Percentiles rank a stretch among this genome's conserved stretches.
Evolutionary conservation across 2,329 filamentous ascomycete species (phyloP).

Genomic region (Ceratocystis cacaofunesta): DNA sequence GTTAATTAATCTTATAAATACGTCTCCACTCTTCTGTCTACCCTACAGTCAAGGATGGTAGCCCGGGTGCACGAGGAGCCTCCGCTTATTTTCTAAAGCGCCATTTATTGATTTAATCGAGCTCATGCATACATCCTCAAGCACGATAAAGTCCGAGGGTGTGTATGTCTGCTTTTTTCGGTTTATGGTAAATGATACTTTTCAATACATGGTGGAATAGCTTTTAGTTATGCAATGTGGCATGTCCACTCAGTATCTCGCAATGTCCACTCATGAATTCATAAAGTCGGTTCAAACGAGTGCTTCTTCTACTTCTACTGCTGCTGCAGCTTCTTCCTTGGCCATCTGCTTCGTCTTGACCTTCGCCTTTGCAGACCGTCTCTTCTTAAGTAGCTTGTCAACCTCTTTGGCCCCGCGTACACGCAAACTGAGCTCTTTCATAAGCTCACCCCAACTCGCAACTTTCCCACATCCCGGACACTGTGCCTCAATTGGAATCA

Average conservation of each 20-base stretch:
- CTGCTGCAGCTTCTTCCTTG: not conserved
- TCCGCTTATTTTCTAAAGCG: not conserved
- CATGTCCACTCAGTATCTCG: too few relatives aligned
- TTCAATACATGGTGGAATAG: too few relatives aligned
- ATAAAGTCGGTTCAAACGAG: too few relatives aligned
- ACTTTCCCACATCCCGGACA: slow-evolving; percentile 55
- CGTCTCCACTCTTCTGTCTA: not conserved
- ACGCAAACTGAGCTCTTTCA: slow-evolving; percentile 68
- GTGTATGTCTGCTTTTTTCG: not conserved
- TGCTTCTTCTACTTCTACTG: too few relatives aligned
- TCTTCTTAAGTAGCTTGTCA: slow-evolving; percentile 49
- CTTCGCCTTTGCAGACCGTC: slow-evolving; percentile 22
- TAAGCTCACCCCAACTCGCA: slow-evolving; percentile 59
- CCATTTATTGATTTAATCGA: not conserved
- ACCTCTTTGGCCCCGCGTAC: slow-evolving; percentile 55
- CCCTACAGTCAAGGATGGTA: not conserved
- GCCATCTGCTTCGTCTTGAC: not conserved
- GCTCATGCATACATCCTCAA: not conserved
- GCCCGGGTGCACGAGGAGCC: not conserved
- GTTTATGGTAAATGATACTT: too few relatives aligned
- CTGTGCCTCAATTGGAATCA: slow-evolving; percentile 52
- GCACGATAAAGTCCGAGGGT: not conserved
- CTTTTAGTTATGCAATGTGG: too few relatives aligned
- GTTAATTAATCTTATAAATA: not conserved
- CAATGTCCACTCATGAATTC: too few relatives aligned